A percentile compares a stretch with the other conserved stretches of the same genome.
Evolutionary conservation across 257 asterid genomes (phyloP).

Genomic region (Nicotiana tomentosiformis): DNA sequence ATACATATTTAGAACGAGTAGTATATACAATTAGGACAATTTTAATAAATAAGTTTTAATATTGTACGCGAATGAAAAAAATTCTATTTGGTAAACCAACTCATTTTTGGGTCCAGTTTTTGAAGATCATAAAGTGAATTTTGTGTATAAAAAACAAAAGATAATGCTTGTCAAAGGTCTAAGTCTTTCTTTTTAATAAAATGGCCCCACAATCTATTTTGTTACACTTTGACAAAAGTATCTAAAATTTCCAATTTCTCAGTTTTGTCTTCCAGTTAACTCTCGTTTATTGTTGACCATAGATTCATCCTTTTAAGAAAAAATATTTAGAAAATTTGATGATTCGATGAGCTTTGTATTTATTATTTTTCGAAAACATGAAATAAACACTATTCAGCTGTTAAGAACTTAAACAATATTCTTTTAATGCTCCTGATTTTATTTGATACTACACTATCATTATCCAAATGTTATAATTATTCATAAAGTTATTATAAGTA

Average conservation of each 20-base stretch:
- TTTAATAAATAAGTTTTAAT: too few relatives aligned
- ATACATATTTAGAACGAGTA: too few relatives aligned
- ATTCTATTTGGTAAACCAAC: background rate
- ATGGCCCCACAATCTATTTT: background rate
- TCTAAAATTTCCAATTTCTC: background rate
- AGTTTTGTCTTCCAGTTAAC: background rate
- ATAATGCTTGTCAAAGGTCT: background rate
- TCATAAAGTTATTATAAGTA: too few relatives aligned
- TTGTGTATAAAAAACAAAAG: background rate
- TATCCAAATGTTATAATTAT: background rate
- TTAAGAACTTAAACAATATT: background rate
- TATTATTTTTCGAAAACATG: too few relatives aligned
- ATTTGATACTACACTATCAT: background rate
- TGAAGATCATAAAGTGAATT: background rate
- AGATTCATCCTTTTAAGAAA: background rate
- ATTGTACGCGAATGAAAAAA: too few relatives aligned
- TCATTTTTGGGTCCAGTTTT: background rate
- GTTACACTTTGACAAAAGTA: background rate
- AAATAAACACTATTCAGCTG: background rate
- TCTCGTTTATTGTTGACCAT: background rate
- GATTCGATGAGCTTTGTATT: background rate
- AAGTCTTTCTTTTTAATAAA: slow-evolving; percentile 1
- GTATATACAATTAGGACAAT: too few relatives aligned
- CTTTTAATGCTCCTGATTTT: background rate
- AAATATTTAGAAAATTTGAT: too few relatives aligned